Percentiles rank a stretch among this genome's conserved stretches.
Evolutionary conservation across 176 grass and related monocot genomes (phyloP).

Genomic region (Juncus inflexus): DNA sequence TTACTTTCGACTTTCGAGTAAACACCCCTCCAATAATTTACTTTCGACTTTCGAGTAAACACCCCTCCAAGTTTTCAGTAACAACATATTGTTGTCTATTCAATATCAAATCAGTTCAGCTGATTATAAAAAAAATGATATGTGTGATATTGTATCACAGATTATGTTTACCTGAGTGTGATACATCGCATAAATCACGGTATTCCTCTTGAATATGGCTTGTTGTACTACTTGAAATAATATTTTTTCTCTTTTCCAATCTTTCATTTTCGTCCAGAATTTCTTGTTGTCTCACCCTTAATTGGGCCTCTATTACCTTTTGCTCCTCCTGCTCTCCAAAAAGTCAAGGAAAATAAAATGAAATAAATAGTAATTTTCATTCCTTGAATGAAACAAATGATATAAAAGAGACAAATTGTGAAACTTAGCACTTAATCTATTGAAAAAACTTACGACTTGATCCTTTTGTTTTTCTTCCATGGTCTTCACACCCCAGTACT

Average conservation of each 20-base stretch:
- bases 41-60: no score
- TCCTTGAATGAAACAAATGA: conserved; percentile 10
- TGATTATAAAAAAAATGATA: no score
- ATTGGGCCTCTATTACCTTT: conserved; percentile 93
- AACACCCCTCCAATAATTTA: no score
- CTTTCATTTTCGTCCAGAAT: conserved; percentile 57
- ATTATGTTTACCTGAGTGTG: conserved; percentile 31
- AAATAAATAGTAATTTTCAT: not conserved
- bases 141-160: no score
- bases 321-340: conserved; percentile 66
- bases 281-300: conserved; percentile 86
- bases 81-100: no score
- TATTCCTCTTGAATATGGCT: conserved; percentile 21
- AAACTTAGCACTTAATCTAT: not conserved
- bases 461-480: conserved; percentile 88
- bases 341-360: conserved; percentile 5
- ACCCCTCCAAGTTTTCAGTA: no score
- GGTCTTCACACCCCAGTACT: conserved; percentile 78
- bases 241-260: conserved; percentile 56
- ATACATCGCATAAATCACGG: conserved; percentile 28
- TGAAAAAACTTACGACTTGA: conserved; percentile 72
- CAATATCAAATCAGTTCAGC: no score
- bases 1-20: no score
- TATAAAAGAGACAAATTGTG: no score
- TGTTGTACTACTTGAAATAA: conserved; percentile 5